Evolutionary conservation across 495 filamentous ascomycete genomes (phyloP), one percentile per base, ranked within the genome.

Genomic region (Aspergillus taichungensis): DNA sequence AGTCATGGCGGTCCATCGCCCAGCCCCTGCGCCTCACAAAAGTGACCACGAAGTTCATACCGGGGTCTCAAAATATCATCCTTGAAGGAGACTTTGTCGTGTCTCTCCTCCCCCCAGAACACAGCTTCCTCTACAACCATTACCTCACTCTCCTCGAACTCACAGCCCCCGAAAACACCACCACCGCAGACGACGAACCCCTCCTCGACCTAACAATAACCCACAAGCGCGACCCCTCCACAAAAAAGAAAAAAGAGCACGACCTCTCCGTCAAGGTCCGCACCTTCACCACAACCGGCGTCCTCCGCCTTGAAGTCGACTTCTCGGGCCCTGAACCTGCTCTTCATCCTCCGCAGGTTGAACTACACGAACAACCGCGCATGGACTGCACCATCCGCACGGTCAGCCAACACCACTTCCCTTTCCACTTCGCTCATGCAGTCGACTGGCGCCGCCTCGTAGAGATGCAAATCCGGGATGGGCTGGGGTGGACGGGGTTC

Each of bases 381-480:
- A 52, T 52, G 38, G 50, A 52, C 31, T 52, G 50, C 28, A 52
- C 50, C 0, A 45, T 48, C 37, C 30, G 33, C 13, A 37, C 45
- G 8, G 42, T 52, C 40, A 52, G 50, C 37, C 50, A 48, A 13
- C 50, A 48, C 30, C 50, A 52, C 31, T 52, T 52, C 24, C 45
- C 50, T 2, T 44, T 52, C 12, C 50, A 52, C 24, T 48, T 52
- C 41, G 40, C 50, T 9, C 50, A 52, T 30, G 45, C 47, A 7
- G 37, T 52, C 30, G 50, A 52, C 42, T 52, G 50, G 50, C 45
- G 45, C 5, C 40, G 36, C 29, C 41, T 48, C 13, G 50, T 52
- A 37, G 45, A 48, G 13, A 44, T 36, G 45, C 50, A 52, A 32
- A 43, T 52, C 13, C 50, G 50, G 7, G 50, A 47, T 39, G 50